Evolutionary conservation across 2,329 filamentous ascomycete genomes (phyloP), one percentile per base, ranked within the genome.

Genomic region (Plenodomus biglobosus): DNA sequence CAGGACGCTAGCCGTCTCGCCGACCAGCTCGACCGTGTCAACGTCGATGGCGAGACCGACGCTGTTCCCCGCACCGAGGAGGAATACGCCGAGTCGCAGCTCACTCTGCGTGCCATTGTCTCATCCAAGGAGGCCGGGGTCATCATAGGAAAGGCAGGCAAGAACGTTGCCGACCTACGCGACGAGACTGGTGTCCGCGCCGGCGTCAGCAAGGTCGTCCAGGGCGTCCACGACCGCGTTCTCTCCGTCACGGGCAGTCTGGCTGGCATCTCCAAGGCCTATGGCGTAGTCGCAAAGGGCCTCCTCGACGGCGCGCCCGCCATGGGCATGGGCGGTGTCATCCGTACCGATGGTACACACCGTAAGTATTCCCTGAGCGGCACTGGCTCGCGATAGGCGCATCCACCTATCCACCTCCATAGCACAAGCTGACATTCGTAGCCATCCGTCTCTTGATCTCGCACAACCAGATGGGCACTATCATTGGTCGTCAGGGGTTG

Each of bases 401-500:
- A 32, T 8, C 11, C 8, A 15, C 27, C 27, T 15, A 24, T 32
- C 27, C 22, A 30, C 13, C 35, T 30, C 17, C 19, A 18, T 38
- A 40, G 6, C 18, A n/a, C 40, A 45, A 37, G 52, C 64, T 68
- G 57, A 69, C 50, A 35, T 38, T 17, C 38, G 22, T 47, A 99
- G 94, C 94, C 53, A 89, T 99, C 73, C 96, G 96, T 70, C 86
- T 99, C 24, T 86, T 99, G 71, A 97, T 99, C 74, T 99, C 94
- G 27, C 92, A 99, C 79, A 97, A 97, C 74, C 94, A 99, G 77
- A 99, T 99, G 94, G 94, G 94, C 55, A 99, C 94, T 66, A 96
- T 99, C 77, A 99, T 99, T 70, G 94, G 94, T 65, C 86, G 91
- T 59, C 89, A 95, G 73, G 94, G 94, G 50, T 81, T 96, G 61